Percentiles rank a stretch among this genome's conserved stretches.
phyloP scores from a whole-genome alignment of 257 asterid genomes.

The Hygrophila difformis region DNA sequence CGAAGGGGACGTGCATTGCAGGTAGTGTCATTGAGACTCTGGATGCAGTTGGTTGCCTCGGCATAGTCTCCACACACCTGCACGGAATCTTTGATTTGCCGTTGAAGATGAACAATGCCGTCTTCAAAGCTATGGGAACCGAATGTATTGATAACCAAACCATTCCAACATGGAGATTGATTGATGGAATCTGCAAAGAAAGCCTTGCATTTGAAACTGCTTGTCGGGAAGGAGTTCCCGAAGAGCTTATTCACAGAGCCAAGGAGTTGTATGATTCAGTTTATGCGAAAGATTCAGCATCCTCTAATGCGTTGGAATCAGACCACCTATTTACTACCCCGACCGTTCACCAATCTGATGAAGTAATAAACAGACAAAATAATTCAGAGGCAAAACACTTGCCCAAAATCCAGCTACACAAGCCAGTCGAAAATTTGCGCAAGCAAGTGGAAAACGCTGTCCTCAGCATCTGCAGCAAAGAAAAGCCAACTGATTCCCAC shows the following conservation, averaged over 20 bases:
- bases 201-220: slow-evolving; percentile 99
- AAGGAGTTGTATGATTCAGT: slow-evolving; percentile 59
- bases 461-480: slow-evolving; percentile 30
- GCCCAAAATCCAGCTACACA: slow-evolving; percentile 19
- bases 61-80: slow-evolving; percentile 87
- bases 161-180: slow-evolving; percentile 77
- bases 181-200: slow-evolving; percentile 86
- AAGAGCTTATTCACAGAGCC: slow-evolving; percentile 57
- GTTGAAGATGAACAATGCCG: slow-evolving; percentile 34
- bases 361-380: slow-evolving; percentile 13
- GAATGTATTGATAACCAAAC: slow-evolving; percentile 48
- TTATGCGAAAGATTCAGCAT: slow-evolving; percentile 26
- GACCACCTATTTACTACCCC: slow-evolving; percentile 14
- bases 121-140: slow-evolving; percentile 84
- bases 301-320: slow-evolving; percentile 8
- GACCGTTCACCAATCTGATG: slow-evolving; percentile 14
- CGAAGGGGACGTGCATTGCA: slow-evolving; percentile 95
- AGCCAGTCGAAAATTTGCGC: slow-evolving; percentile 22
- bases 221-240: slow-evolving; percentile 78
- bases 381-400: slow-evolving; percentile 14
- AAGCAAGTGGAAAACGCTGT: slow-evolving; percentile 53
- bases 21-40: slow-evolving; percentile 91
- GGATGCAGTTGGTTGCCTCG: slow-evolving; percentile 60
- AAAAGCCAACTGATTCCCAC: slow-evolving; percentile 26
- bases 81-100: slow-evolving; percentile 90